A percentile compares a stretch with the other conserved stretches of the same genome.
Evolutionary conservation across 1,284 basidiomycete species (phyloP).

Genomic region (Porogramme epimiltina): DNA sequence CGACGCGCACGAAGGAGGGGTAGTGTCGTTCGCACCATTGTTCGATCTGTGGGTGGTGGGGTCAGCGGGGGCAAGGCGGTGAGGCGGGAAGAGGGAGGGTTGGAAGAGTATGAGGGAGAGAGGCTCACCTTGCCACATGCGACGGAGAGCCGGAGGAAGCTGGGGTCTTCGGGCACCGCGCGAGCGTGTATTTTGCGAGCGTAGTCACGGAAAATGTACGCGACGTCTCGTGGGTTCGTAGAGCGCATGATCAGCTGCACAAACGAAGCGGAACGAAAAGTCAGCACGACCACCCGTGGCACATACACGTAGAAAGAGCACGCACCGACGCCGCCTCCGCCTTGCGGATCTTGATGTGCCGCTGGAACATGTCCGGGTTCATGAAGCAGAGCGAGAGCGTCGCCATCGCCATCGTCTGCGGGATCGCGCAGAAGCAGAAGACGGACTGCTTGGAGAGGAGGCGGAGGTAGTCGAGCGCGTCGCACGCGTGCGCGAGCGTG

Average conservation of each 20-base stretch:
- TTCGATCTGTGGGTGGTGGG: constrained; percentile 65
- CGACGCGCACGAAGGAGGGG: constrained; percentile 77
- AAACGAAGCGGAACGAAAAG: not conserved
- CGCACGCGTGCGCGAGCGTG: constrained; percentile 83
- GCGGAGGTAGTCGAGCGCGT: constrained; percentile 89
- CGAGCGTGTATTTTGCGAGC: constrained; percentile 84
- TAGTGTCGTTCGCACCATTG: constrained; percentile 91
- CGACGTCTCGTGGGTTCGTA: constrained; percentile 91
- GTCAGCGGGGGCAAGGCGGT: not conserved
- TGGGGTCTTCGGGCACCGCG: constrained; percentile 82
- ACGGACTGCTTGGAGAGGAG: constrained; percentile 89
- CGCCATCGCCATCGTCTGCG: constrained; percentile 95
- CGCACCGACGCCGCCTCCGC: constrained; percentile 83
- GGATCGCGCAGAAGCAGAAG: constrained; percentile 97
- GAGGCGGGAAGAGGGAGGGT: not conserved
- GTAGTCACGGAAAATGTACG: constrained; percentile 86
- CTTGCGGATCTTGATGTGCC: constrained; percentile 96
- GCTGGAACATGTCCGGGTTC: constrained; percentile 88
- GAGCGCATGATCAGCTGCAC: constrained; percentile 85
- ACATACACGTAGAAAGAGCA: constrained; percentile 11
- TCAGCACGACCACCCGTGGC: constrained; percentile 6
- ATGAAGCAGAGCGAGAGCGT: constrained; percentile 92
- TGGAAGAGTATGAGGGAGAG: not conserved
- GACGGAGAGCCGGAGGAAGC: constrained; percentile 80
- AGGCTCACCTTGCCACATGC: constrained; percentile 73